Percentiles rank a stretch among this genome's conserved stretches.
These are phyloP conservation scores for Curvularia sp. DNA, from an alignment of 2,329 filamentous ascomycete species.

Conservation along the genomic window DNA sequence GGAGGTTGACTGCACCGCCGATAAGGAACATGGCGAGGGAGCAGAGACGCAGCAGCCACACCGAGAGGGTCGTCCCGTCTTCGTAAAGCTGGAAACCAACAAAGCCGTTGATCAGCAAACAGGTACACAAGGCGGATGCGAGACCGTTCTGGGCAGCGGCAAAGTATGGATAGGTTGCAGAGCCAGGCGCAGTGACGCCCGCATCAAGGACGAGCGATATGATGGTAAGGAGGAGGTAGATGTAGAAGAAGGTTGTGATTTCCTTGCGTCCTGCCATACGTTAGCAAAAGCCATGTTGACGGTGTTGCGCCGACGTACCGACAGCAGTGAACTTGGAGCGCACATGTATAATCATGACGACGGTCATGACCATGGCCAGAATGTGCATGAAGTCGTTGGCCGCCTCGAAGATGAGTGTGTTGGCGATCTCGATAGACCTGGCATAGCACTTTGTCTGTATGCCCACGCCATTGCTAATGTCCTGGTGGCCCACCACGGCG, in stretches of 20 bases:
- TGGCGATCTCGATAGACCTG: constrained; percentile 92
- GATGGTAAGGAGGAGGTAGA: constrained; percentile 90
- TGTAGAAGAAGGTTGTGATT: constrained; percentile 92
- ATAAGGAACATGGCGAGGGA: constrained; percentile 84
- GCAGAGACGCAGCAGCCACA: constrained; percentile 86
- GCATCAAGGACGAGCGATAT: constrained; percentile 90
- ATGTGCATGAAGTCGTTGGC: constrained; percentile 94
- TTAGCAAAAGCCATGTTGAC: constrained; percentile 38
- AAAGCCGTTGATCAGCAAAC: constrained; percentile 94
- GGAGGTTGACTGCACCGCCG: constrained; percentile 83
- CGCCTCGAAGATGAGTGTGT: constrained; percentile 97
- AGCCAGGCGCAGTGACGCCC: constrained; percentile 86
- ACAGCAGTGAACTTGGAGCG: constrained; percentile 98
- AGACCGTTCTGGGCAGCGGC: constrained; percentile 86
- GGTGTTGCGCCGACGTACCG: constrained; percentile 63
- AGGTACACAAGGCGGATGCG: constrained; percentile 83
- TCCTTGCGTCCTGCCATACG: constrained; percentile 65
- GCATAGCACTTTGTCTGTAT: constrained; percentile 93
- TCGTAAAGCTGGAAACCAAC: constrained; percentile 98
- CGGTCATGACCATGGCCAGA: constrained; percentile 85
- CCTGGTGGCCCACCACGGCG: constrained; percentile 78
- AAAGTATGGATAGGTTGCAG: constrained; percentile 85
- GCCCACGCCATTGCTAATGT: constrained; percentile 71
- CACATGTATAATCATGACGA: constrained; percentile 96
- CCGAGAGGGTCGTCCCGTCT: constrained; percentile 89